A percentile compares a stretch with the other conserved stretches of the same genome.
These are phyloP conservation scores for Pholiota adiposa DNA, from an alignment of 1,284 basidiomycete genomes.

Conservation along the genomic window DNA sequence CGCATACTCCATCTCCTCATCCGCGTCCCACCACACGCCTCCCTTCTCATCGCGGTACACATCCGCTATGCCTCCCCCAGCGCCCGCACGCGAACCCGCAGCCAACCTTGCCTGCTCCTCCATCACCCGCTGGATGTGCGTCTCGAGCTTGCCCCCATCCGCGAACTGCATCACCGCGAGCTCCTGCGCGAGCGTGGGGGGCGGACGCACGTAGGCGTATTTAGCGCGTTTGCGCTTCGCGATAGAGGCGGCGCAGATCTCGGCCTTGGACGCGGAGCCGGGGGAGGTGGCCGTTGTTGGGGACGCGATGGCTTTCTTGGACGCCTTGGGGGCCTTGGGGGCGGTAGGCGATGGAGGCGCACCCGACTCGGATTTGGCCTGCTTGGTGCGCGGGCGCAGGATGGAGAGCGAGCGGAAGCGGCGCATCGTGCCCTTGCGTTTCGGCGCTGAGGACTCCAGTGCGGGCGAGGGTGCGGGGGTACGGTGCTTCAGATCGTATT, in stretches of 20 bases:
- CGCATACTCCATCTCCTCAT: conserved; percentile 69
- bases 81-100: conserved; percentile 23
- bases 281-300: conserved; percentile 8
- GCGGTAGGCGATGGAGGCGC: conserved; percentile 21
- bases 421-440: conserved; percentile 27
- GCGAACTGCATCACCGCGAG: conserved; percentile 68
- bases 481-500: conserved; percentile 19
- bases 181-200: conserved; percentile 60
- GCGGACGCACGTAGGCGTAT: conserved; percentile 37
- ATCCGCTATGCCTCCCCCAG: conserved; percentile 42
- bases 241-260: conserved; percentile 33
- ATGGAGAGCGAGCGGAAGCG: conserved; percentile 51
- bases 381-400: conserved; percentile 41
- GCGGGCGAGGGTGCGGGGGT: conserved; percentile 2
- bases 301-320: conserved; percentile 24
- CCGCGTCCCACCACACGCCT: conserved; percentile 68
- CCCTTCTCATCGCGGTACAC: conserved; percentile 63
- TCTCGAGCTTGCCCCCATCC: conserved; percentile 63
- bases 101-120: conserved; percentile 52
- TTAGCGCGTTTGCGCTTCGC: conserved; percentile 43
- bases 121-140: conserved; percentile 57
- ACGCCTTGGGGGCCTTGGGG: conserved; percentile 19
- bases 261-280: background rate
- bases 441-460: conserved; percentile 8
- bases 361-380: conserved; percentile 28